Evolutionary conservation across 768 basidiomycete genomes (phyloP), one percentile per base, ranked within the genome.

Genomic region (Serendipita sp.): DNA sequence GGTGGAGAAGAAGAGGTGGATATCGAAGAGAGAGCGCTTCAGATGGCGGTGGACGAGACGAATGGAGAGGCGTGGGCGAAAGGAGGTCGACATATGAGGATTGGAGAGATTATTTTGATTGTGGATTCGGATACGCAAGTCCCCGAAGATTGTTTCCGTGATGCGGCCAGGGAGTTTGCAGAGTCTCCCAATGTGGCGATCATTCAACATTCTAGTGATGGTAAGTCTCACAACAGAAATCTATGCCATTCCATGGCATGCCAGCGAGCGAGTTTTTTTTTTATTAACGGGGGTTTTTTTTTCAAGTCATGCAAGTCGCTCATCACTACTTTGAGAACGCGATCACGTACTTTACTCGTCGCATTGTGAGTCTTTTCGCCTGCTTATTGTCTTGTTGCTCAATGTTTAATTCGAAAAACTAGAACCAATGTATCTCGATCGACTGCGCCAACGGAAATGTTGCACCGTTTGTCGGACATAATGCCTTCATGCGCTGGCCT

Each of bases 261-360:
- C 7, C 13, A 64, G 44, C 41, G 16, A 24, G 1, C 41, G 16
- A 24, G 1, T 10, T 65, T 41, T 13, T 24, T 64, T 18, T 13
- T 15, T 15, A 41, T 41, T 11, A 65, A 56, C 54, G 68, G 64
- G 69, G 63, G 46, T 47, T 62, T 13, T n/a, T 32, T 15, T 24
- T 24, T 5, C 45, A 18, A 62, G 90, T 93, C 68, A 90, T 92
- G 86, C 89, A 93, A 73, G 89, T 92, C 64, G 89, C 86, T 0
- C 78, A 87, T 72, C 86, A 92, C 73, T 93, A 88, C 75, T 93
- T 94, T 70, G 92, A 95, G 72, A 92, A 92, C 69, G 89, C 88
- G 16, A 86, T 94, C 66, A 83, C 92, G 11, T 85, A 86, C 73
- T 94, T 95, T 75, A 93, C 92, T 1, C 83, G 84, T 24, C 81